A percentile compares a stretch with the other conserved stretches of the same genome.
Evolutionary conservation across 83 land plant genomes (phyloP).

Genomic region (Thuja plicata): DNA sequence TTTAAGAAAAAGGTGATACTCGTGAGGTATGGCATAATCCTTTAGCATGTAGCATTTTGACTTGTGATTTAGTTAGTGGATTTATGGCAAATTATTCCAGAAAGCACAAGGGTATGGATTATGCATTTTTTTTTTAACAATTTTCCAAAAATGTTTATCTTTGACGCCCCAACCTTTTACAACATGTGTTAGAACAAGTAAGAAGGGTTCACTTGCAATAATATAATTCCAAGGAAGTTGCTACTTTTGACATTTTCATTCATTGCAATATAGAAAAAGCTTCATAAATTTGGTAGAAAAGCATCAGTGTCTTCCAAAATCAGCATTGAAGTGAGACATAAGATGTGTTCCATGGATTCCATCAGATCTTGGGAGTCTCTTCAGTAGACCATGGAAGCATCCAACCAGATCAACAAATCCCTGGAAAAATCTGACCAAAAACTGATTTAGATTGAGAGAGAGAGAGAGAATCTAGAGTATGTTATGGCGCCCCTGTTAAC

Average conservation of each 20-base stretch:
- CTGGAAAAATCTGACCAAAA: constrained; percentile 1
- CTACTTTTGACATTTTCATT: background rate
- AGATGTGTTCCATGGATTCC: background rate
- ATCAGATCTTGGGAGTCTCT: background rate
- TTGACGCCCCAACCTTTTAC: no score
- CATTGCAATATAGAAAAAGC: background rate
- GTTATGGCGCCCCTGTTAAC: background rate
- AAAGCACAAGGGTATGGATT: no score
- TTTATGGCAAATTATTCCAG: no score
- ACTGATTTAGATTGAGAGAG: background rate
- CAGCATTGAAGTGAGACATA: background rate
- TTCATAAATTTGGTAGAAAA: no score
- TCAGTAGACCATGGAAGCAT: background rate
- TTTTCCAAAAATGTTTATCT: no score
- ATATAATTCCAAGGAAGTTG: background rate
- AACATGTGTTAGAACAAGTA: no score
- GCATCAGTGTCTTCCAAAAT: background rate
- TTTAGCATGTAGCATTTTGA: no score
- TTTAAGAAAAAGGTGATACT: no score
- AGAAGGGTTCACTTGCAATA: no score
- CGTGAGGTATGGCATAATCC: no score
- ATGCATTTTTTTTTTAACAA: no score
- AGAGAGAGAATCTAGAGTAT: background rate
- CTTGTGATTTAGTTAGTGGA: no score
- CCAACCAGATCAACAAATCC: background rate